phyloP scores from a whole-genome alignment of 805 yeast species.

The Pichia sporocuriosa region DNA sequence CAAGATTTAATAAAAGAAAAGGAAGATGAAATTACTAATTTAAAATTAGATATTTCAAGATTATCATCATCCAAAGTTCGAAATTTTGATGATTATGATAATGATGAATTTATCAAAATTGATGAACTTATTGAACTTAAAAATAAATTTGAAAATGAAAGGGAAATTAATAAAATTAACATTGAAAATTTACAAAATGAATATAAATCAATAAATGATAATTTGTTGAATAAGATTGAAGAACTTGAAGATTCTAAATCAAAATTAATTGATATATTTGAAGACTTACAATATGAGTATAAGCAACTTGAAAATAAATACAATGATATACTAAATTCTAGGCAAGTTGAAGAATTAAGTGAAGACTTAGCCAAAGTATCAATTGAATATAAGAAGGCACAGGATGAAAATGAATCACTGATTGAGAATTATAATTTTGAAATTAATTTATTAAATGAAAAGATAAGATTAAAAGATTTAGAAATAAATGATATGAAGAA shows the following conservation, averaged over 20 bases:
- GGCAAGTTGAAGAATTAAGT: constrained; percentile 27
- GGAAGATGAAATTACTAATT: constrained; percentile 1
- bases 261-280: constrained; percentile 32
- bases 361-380: constrained; percentile 35
- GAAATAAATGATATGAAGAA: constrained; percentile 4
- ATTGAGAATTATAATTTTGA: constrained; percentile 12
- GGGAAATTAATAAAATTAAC: constrained; percentile 8
- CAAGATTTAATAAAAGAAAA: background rate
- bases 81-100: background rate
- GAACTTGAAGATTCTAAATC: constrained; percentile 32
- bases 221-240: constrained; percentile 29
- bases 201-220: constrained; percentile 27
- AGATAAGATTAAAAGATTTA: constrained; percentile 12
- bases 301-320: constrained; percentile 9
- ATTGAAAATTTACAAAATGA: constrained; percentile 18
- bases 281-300: constrained; percentile 23
- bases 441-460: constrained; percentile 14
- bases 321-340: constrained; percentile 9
- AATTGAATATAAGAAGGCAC: constrained; percentile 27
- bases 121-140: constrained; percentile 7
- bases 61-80: background rate
- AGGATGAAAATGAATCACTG: constrained; percentile 20
- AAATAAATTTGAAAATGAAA: constrained; percentile 8
- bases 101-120: background rate
- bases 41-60: constrained; percentile 2